Evolutionary conservation across 129 eudicot species (phyloP).

Genomic region (Apium graveolens): DNA sequence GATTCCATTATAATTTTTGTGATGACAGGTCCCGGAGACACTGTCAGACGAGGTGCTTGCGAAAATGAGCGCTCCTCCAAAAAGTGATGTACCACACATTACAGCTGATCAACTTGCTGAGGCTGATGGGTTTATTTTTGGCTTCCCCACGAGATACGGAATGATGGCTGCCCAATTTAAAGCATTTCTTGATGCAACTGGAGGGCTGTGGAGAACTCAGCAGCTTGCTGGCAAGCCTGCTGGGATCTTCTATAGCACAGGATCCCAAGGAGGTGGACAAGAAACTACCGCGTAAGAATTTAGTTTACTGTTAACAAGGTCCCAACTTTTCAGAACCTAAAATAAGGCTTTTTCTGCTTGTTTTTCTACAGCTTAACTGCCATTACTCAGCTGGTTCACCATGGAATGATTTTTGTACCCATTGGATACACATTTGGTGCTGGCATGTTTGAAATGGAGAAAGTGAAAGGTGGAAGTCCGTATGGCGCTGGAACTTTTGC

Average conservation of each 20-base stretch:
- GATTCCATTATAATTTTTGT: constrained; percentile 1
- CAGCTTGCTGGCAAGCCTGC: constrained; percentile 95
- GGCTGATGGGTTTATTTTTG: constrained; percentile 84
- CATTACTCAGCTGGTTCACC: constrained; percentile 86
- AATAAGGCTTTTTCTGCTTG: background rate
- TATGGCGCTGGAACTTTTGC: constrained; percentile 86
- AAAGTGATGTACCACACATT: constrained; percentile 63
- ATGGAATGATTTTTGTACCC: constrained; percentile 85
- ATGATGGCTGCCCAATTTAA: constrained; percentile 90
- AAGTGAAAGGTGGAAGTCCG: constrained; percentile 89
- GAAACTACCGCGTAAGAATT: constrained; percentile 76
- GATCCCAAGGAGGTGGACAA: constrained; percentile 92
- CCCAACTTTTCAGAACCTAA: background rate
- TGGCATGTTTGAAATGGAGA: constrained; percentile 87
- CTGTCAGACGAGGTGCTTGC: constrained; percentile 61
- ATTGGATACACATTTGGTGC: constrained; percentile 79
- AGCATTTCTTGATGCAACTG: constrained; percentile 81
- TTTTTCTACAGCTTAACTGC: constrained; percentile 62
- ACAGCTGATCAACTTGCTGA: constrained; percentile 67
- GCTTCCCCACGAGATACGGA: constrained; percentile 86
- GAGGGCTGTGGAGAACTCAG: constrained; percentile 84
- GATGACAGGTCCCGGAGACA: constrained; percentile 62
- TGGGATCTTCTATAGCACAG: constrained; percentile 80
- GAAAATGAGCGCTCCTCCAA: constrained; percentile 83
- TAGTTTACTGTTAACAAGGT: constrained; percentile 18